phyloP scores from a whole-genome alignment of 768 basidiomycete species.

The Boletus rubropictus region DNA sequence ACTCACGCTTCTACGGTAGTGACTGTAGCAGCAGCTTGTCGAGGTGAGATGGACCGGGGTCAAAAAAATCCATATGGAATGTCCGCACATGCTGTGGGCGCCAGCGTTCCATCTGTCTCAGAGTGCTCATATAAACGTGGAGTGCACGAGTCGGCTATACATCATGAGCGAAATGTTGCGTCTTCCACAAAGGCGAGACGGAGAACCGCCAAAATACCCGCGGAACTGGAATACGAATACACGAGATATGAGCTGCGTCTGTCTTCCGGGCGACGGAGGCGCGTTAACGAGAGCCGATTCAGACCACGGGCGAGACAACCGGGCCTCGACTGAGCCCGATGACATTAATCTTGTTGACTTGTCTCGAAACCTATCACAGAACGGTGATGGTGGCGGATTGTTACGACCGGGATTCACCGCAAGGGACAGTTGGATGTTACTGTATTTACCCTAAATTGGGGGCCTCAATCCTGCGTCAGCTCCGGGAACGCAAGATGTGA shows the following conservation, averaged over 20 bases:
- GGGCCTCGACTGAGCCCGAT: slow-evolving; percentile 11
- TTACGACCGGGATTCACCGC: background rate
- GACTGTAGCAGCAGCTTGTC: background rate
- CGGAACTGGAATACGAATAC: background rate
- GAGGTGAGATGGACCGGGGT: slow-evolving; percentile 4
- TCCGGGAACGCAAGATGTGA: background rate
- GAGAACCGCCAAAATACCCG: background rate
- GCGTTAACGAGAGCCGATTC: background rate
- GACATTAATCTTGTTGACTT: background rate
- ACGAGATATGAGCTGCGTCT: background rate
- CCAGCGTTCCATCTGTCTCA: background rate
- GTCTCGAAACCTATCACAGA: slow-evolving; percentile 6
- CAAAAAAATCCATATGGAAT: slow-evolving; percentile 1
- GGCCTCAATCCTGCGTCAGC: background rate
- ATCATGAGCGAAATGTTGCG: background rate
- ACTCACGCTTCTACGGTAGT: background rate
- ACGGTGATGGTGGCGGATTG: background rate
- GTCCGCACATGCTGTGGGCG: background rate
- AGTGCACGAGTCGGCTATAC: background rate
- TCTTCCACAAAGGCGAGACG: background rate
- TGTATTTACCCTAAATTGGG: slow-evolving; percentile 1
- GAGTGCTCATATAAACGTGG: background rate
- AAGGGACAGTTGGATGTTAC: background rate
- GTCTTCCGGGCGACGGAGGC: background rate
- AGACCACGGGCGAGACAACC: background rate